A percentile compares a stretch with the other conserved stretches of the same genome.
Conservation (phyloP, 441 rosid genomes). For the Lepidium campestre region DNA sequence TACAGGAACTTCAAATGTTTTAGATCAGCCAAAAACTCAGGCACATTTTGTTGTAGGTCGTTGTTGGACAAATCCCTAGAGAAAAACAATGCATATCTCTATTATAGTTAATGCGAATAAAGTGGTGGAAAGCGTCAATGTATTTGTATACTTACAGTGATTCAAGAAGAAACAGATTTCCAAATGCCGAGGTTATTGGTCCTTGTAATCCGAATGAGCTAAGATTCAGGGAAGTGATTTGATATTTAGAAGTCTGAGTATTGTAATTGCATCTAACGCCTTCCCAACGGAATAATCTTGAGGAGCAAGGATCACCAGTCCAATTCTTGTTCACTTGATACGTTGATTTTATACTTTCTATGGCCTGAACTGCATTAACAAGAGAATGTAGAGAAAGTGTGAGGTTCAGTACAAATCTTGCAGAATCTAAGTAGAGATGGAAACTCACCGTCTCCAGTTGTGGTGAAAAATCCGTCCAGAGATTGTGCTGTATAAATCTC, state of each 20-base stretch:
- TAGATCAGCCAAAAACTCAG: conserved; percentile 34
- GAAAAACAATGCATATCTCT: neutral
- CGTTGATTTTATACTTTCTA: conserved; percentile 28
- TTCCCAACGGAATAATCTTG: conserved; percentile 41
- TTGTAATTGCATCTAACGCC: conserved; percentile 46
- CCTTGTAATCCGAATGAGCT: conserved; percentile 46
- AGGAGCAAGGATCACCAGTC: conserved; percentile 65
- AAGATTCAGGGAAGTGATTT: conserved; percentile 47
- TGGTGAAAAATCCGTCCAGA: conserved; percentile 6
- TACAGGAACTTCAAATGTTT: conserved; percentile 34
- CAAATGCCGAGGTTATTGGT: conserved; percentile 29
- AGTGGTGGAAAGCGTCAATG: neutral
- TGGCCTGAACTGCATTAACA: conserved; percentile 30
- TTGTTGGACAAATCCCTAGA: conserved; percentile 49
- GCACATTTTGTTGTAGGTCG: conserved; percentile 32
- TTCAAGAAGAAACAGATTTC: conserved; percentile 33
- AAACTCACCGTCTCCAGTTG: conserved; percentile 24
- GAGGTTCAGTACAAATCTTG: neutral
- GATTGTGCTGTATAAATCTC: conserved; percentile 20
- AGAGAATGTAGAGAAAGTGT: neutral
- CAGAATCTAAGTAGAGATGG: neutral
- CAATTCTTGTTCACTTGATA: conserved; percentile 35
- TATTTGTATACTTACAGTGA: conserved; percentile 36
- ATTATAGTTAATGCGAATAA: neutral
- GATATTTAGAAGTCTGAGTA: conserved; percentile 13